phyloP scores from a whole-genome alignment of 164 flowering plant species.

The grape (Vitis vinifera) region DNA sequence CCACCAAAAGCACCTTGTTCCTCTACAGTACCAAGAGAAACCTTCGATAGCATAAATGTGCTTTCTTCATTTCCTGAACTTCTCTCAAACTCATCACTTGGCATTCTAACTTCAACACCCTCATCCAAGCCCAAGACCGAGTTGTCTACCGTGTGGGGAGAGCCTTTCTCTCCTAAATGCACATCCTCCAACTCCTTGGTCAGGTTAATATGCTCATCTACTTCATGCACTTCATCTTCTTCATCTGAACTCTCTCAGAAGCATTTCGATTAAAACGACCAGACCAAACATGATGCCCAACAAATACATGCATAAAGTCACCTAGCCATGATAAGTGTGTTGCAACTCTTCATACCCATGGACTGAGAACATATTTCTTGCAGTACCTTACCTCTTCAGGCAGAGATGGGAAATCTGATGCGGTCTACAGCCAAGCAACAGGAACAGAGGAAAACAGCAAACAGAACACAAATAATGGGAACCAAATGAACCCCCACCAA shows the following conservation, averaged over 20 bases:
- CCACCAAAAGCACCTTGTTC: slow-evolving; percentile 34
- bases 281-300: too few species aligned
- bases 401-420: too few species aligned
- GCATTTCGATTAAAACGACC: too few species aligned
- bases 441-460: too few species aligned
- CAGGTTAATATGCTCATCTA: slow-evolving; percentile 52
- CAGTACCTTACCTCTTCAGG: too few species aligned
- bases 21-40: slow-evolving; percentile 25
- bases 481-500: too few species aligned
- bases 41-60: slow-evolving; percentile 28
- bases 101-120: slow-evolving; percentile 71
- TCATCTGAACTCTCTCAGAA: slow-evolving; percentile 25
- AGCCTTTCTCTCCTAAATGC: slow-evolving; percentile 53
- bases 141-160: slow-evolving; percentile 42
- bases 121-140: slow-evolving; percentile 78
- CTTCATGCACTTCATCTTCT: slow-evolving; percentile 84
- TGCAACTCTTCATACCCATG: too few species aligned
- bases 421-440: too few species aligned
- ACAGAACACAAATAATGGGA: too few species aligned
- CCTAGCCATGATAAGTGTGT: too few species aligned
- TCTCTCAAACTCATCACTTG: slow-evolving; percentile 63
- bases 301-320: too few species aligned
- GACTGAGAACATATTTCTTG: too few species aligned
- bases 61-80: slow-evolving; percentile 38
- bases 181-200: slow-evolving; percentile 55